A percentile compares a stretch with the other conserved stretches of the same genome.
phyloP scores from a whole-genome alignment of 495 filamentous ascomycete species.

The Articulospora tetracladia region DNA sequence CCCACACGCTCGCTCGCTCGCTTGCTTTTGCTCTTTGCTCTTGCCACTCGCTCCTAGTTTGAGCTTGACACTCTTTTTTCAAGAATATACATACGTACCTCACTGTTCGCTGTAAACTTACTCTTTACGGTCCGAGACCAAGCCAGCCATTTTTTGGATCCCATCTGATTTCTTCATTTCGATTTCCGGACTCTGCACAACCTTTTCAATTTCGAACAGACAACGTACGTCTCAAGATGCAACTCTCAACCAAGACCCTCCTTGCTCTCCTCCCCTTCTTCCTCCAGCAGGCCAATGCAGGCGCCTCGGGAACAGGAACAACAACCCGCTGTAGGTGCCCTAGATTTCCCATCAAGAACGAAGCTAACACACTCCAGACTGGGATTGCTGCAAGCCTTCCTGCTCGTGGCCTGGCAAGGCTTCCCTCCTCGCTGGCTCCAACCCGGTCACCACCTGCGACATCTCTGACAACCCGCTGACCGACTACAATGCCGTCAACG shows the following conservation, averaged over 20 bases:
- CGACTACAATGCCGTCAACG: conserved; percentile 42
- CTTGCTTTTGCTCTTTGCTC: not conserved
- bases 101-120: not conserved
- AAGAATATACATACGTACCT: not conserved
- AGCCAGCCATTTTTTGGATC: not conserved
- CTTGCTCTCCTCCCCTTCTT: conserved; percentile 24
- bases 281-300: conserved; percentile 8
- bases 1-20: not conserved
- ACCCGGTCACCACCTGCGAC: conserved; percentile 53
- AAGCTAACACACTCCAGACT: not conserved
- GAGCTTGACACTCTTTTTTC: conserved; percentile 1
- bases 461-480: conserved; percentile 49
- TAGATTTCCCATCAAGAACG: conserved; percentile 28
- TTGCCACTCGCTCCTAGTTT: not conserved
- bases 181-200: not conserved
- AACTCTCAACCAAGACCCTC: conserved; percentile 16
- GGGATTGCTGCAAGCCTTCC: conserved; percentile 34
- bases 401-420: conserved; percentile 59
- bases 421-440: conserved; percentile 22
- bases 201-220: not conserved
- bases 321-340: conserved; percentile 51
- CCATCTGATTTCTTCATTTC: not conserved
- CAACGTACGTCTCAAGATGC: conserved; percentile 4
- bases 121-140: not conserved
- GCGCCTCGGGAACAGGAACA: conserved; percentile 31